Evolutionary conservation across 169 alveolate species (phyloP).

Genomic region (Plasmodium falciparum): DNA sequence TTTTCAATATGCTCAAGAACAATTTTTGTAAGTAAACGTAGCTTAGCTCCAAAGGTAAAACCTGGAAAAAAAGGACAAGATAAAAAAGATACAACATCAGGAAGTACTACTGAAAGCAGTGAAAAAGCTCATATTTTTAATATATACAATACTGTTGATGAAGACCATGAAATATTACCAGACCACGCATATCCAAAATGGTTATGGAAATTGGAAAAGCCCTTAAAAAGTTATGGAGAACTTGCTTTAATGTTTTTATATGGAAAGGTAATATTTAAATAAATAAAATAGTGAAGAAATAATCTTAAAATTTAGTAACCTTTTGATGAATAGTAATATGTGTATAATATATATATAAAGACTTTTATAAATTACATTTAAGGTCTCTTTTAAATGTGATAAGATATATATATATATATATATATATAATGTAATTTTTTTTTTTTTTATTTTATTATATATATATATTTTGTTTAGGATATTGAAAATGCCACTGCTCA

Average conservation of each 20-base stretch:
- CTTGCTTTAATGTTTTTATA: slow-evolving; percentile 84
- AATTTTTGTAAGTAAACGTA: slow-evolving; percentile 30
- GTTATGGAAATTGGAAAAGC: slow-evolving; percentile 86
- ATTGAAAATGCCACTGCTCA: slow-evolving; percentile 82
- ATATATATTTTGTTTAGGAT: slow-evolving; percentile 51
- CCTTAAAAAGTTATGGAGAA: slow-evolving; percentile 87
- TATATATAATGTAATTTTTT: not conserved
- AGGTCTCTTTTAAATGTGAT: not conserved
- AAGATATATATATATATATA: slow-evolving; percentile 1
- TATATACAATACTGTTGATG: slow-evolving; percentile 81
- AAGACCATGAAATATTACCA: slow-evolving; percentile 84
- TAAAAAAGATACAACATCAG: slow-evolving; percentile 61
- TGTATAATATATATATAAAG: not conserved
- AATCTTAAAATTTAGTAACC: not conserved
- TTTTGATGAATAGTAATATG: not conserved
- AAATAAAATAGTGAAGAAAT: not conserved
- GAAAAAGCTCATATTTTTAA: slow-evolving; percentile 85
- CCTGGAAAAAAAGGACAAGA: slow-evolving; percentile 78
- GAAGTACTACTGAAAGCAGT: slow-evolving; percentile 49
- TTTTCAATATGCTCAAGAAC: slow-evolving; percentile 28
- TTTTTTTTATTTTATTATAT: not conserved
- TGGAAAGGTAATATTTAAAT: slow-evolving; percentile 79
- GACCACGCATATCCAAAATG: slow-evolving; percentile 86
- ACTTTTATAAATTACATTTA: not conserved
- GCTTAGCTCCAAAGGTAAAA: slow-evolving; percentile 65